Conservation (phyloP, 2,329 filamentous ascomycete genomes). For the Aspergillus udagawae region DNA sequence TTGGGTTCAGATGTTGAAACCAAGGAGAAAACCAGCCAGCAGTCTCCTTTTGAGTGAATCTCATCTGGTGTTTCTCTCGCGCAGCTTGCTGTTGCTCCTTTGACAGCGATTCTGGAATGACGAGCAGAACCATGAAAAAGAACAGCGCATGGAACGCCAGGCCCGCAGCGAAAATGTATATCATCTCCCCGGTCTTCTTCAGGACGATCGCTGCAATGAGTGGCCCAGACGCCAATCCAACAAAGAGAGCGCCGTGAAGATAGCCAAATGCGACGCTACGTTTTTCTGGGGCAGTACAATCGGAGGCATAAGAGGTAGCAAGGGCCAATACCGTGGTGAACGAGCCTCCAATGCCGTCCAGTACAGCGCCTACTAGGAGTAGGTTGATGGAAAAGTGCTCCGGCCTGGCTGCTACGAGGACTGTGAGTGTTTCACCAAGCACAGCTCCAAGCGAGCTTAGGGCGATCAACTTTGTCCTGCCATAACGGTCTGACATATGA, state of each 20-base stretch:
- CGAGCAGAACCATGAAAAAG: conserved; percentile 64
- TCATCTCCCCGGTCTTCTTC: conserved; percentile 66
- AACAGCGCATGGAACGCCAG: conserved; percentile 70
- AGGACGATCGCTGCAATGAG: conserved; percentile 77
- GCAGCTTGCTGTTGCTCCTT: conserved; percentile 66
- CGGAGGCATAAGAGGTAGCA: conserved; percentile 80
- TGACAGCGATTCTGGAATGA: conserved; percentile 82
- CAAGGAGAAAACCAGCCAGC: conserved; percentile 27
- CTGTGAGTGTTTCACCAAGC: conserved; percentile 68
- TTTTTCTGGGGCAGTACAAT: conserved; percentile 76
- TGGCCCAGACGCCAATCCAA: conserved; percentile 83
- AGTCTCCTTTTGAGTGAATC: conserved; percentile 31
- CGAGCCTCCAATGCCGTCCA: conserved; percentile 83
- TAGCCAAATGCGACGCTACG: conserved; percentile 83
- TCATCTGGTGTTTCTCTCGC: conserved; percentile 59
- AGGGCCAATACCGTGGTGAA: conserved; percentile 80
- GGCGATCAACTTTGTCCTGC: conserved; percentile 70
- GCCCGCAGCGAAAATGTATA: conserved; percentile 81
- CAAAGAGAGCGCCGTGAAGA: conserved; percentile 83
- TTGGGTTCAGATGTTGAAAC: conserved; percentile 34
- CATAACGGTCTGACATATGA: conserved; percentile 79
- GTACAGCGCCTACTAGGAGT: conserved; percentile 69
- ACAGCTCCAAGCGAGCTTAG: conserved; percentile 72
- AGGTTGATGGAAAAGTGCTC: conserved; percentile 70
- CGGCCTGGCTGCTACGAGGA: conserved; percentile 72